Base-by-base conservation (phyloP, 208 protist genomes). In the Crithidia bombi region DNA sequence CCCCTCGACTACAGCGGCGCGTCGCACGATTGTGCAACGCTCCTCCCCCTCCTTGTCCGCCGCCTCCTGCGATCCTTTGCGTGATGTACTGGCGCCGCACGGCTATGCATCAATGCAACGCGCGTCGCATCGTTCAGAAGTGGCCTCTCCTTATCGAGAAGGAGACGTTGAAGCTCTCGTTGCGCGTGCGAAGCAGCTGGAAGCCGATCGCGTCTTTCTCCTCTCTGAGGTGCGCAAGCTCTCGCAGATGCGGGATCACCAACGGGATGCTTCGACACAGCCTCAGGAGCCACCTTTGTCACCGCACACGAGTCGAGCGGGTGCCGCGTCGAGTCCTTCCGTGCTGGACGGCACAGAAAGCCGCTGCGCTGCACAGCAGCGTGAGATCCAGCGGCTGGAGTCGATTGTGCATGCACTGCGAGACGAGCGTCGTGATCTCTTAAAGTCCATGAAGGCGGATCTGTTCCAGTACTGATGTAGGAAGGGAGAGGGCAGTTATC, bases 91-190 rank as follows among this genome's bases (percentile, higher is more conserved):
- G 6, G n/a, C 19, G 6, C 54, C 54, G 3, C 54, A 39, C 2
- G 15, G 19, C 7, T 25, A 11, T 17, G 17, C 1, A 15, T 1
- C n/a, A 23, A 14, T n/a, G 25, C 7, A n/a, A 5, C 43, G 43
- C 21, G 5, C 43, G 17, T 5, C 7, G 43, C 15, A 9, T 6
- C 5, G 5, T 19, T 10, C 14, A 15, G 19, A 9, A 7, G 38
- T 33, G 32, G 49, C 49, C 9, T 72, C 43, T 1, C 73, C 73
- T 2, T 78, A 78, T 32, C 65, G 65, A 2, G 43, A 12, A 15
- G 65, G 63, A 15, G 65, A 78, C 50, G 73, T 78, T 11, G 73
- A 78, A 10, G 73, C 73, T 3, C 62, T 78, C 17, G 73, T 78
- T n/a, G 43, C 43, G 50, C 65, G 46, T 5, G 63, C 73, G 5